Conservation (phyloP, 2,329 filamentous ascomycete species). For the Calonectria crousiana region DNA sequence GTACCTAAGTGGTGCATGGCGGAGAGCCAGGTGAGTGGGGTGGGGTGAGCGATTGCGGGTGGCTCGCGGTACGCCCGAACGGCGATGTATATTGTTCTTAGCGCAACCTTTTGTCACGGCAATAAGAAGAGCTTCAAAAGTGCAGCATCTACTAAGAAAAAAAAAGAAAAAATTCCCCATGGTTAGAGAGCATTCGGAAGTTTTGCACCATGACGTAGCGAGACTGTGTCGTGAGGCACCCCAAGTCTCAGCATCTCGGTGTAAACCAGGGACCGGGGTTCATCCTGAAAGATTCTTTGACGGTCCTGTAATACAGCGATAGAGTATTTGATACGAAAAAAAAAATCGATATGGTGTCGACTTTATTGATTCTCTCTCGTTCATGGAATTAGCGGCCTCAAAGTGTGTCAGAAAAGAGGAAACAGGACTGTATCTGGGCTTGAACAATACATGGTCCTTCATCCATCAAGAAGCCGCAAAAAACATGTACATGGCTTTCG, state of each 20-base stretch:
- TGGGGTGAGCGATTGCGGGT: not conserved
- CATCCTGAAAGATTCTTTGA: not conserved
- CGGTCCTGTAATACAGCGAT: not conserved
- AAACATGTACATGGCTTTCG: not conserved
- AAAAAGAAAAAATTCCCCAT: too few relatives aligned
- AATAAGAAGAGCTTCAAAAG: not conserved
- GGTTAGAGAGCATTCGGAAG: too few relatives aligned
- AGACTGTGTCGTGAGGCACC: too few relatives aligned
- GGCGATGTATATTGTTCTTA: not conserved
- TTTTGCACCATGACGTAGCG: not conserved
- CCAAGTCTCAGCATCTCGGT: not conserved
- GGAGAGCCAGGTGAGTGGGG: not conserved
- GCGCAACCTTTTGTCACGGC: not conserved
- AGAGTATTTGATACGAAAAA: not conserved
- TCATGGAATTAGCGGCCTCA: not conserved
- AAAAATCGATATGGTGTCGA: not conserved
- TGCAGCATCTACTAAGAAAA: not conserved
- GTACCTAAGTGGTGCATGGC: conserved; percentile 24
- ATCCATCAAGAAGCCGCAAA: not conserved
- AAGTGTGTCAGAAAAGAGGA: not conserved
- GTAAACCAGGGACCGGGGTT: not conserved
- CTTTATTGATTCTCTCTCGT: not conserved
- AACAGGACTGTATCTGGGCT: not conserved
- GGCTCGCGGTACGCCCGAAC: not conserved
- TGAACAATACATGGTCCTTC: not conserved